phyloP scores from a whole-genome alignment of 2,329 filamentous ascomycete genomes.

The Penicillium sp. region DNA sequence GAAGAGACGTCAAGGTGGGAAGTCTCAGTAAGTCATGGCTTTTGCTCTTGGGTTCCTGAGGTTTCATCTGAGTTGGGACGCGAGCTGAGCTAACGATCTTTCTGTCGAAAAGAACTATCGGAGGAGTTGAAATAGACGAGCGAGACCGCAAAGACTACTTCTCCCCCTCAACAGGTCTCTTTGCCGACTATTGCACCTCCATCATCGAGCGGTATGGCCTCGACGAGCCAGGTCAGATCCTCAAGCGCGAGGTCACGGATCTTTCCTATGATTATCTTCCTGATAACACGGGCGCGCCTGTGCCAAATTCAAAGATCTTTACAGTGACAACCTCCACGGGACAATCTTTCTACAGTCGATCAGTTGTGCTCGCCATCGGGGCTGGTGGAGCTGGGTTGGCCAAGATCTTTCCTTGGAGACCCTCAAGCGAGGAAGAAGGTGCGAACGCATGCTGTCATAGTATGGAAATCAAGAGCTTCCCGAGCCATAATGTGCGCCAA shows the following conservation, averaged over 20 bases:
- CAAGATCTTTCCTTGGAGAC: slow-evolving; percentile 49
- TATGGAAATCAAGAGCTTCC: slow-evolving; percentile 60
- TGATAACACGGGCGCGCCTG: slow-evolving; percentile 40
- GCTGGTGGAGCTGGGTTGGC: slow-evolving; percentile 63
- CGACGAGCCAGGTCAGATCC: slow-evolving; percentile 51
- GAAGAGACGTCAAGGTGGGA: slow-evolving; percentile 64
- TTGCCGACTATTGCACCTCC: slow-evolving; percentile 60
- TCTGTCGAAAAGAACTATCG: slow-evolving; percentile 18
- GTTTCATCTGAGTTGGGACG: background rate
- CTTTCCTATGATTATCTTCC: slow-evolving; percentile 56
- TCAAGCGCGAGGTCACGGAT: slow-evolving; percentile 59
- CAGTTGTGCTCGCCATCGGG: slow-evolving; percentile 69
- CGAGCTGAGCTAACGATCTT: background rate
- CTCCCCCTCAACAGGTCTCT: slow-evolving; percentile 61
- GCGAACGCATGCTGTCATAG: slow-evolving; percentile 58
- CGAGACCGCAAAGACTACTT: slow-evolving; percentile 68
- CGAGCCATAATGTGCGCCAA: slow-evolving; percentile 51
- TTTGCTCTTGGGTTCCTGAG: background rate
- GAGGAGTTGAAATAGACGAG: slow-evolving; percentile 58
- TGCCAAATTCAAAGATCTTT: slow-evolving; percentile 58
- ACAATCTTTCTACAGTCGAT: slow-evolving; percentile 55
- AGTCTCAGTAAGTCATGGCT: slow-evolving; percentile 41
- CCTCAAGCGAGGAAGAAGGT: slow-evolving; percentile 41
- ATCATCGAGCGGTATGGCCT: slow-evolving; percentile 60
- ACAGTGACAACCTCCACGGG: slow-evolving; percentile 58